Base-by-base conservation (phyloP, 805 yeast species). In the Jamesozyma hellenica region DNA sequence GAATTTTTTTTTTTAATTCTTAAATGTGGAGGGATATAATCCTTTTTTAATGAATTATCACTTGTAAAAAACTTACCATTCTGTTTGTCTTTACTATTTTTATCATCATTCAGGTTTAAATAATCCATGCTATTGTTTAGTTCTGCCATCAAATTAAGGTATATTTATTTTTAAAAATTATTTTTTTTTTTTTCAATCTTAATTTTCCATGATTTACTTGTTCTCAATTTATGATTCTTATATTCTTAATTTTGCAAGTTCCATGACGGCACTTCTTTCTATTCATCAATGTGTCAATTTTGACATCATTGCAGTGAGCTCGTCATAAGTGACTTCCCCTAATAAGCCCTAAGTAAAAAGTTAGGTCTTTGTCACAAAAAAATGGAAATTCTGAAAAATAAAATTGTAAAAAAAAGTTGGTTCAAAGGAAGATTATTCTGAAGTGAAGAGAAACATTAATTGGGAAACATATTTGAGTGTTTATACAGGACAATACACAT, bases 1-100 rank as follows among this genome's bases (percentile, higher is more conserved):
- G n/a, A n/a, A n/a, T n/a, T n/a, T n/a, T n/a, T 56, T 45, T 61
- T 58, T 42, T 40, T 44, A 41, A 47, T 41, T 17, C 48, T 39
- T 52, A 61, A 51, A 49, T 65, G 68, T 41, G 35, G 49, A 39
- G 41, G 51, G 47, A 40, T 62, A 54, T 44, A 51, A 52, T 48
- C 57, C 55, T 50, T 58, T 55, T 32, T 60, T 51, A 60, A 51
- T 13, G 36, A 61, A 53, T 46, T 65, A 61, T 45, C 66, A 60
- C 39, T 52, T 51, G 42, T 56, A 51, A 31, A 49, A 56, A 47
- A 56, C 49, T 44, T 60, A 53, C 12, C 7, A 17, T 31, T 13
- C 6, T 18, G 19, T 5, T 11, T 18, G 9, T 7, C 4, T n/a
- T 31, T 16, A 7, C 11, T 25, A 31, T 4, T 13, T 17, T 31